Evolutionary conservation across 1,284 basidiomycete species (phyloP), one percentile per base, ranked within the genome.

Genomic region (Trametes hirsuta): DNA sequence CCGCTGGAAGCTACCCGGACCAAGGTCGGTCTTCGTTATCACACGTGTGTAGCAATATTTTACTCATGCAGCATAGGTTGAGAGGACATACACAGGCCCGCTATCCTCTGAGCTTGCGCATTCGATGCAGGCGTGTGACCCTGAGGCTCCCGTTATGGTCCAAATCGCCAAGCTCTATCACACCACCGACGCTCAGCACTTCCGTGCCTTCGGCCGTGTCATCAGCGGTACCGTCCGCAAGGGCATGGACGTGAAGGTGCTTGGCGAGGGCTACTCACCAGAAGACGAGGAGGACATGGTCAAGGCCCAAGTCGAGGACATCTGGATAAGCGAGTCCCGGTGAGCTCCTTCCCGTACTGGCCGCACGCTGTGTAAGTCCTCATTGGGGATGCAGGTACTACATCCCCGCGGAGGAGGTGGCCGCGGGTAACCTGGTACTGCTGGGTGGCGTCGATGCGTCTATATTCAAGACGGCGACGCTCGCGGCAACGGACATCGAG

Each of bases 281-380:
- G 96, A 98, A 70, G 97, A 99, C 71, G 97, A 99, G 76, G 97
- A 99, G 76, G 97, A 99, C 72, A 97, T 98, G 94, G 85, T 90
- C 71, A 86, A 88, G 64, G 88, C 87, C n/a, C 84, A 81, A 3
- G 86, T 98, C 6, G 95, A 97, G 67, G 88, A 90, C 60, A 81
- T 98, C 36, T 94, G 94, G 90, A 87, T 98, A 62, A 86, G 85
- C 73, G 93, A 98, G 79, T 87, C 96, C 21, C 84, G 97, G 88
- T 95, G 59, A 65, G 45, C 35, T 21, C 22, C 47, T 18, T 52
- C 4, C 37, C 47, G 14, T 8, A 21, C 24, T 25, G 24, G 12
- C 34, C 42, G 44, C 47, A 61, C 61, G 62, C 37, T 65, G 70
- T 47, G 62, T 52, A 8, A 39, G n/a, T 53, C n/a, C 46, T 56